Evolutionary conservation across 352 stramenopile genomes (phyloP).

Genomic region (Phytophthora pistaciae): DNA sequence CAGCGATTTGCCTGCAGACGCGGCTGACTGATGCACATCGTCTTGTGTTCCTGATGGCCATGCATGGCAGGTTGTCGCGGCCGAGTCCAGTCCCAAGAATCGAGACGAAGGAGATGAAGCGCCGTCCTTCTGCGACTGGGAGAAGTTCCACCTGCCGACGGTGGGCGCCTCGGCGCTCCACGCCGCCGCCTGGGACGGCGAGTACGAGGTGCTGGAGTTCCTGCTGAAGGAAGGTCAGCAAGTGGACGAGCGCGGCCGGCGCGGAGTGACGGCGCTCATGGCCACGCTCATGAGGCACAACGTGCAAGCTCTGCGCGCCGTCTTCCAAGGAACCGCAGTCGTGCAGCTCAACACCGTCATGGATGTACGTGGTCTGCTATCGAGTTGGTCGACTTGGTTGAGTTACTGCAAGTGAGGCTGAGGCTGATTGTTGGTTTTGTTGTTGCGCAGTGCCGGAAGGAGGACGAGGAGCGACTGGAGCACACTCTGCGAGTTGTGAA

Average conservation of each 20-base stretch:
- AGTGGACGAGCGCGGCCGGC: constrained; percentile 33
- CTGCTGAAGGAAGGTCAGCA: constrained; percentile 35
- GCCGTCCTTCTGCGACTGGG: constrained; percentile 46
- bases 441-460: constrained; percentile 35
- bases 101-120: constrained; percentile 27
- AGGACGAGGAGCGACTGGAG: constrained; percentile 36
- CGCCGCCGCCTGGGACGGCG: constrained; percentile 43
- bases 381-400: not conserved
- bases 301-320: constrained; percentile 44
- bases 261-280: constrained; percentile 41
- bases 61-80: constrained; percentile 25
- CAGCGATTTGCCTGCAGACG: constrained; percentile 23
- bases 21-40: constrained; percentile 23
- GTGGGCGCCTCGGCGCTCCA: constrained; percentile 46
- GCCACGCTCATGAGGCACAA: constrained; percentile 47
- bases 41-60: constrained; percentile 12
- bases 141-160: constrained; percentile 43
- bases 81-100: constrained; percentile 22
- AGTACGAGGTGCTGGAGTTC: constrained; percentile 35
- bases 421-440: not conserved
- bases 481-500: constrained; percentile 40
- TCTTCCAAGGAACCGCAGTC: constrained; percentile 37
- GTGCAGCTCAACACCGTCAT: constrained; percentile 44
- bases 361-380: constrained; percentile 27
- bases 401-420: not conserved